Base-by-base conservation (phyloP, 2,329 filamentous ascomycete species). In the Ophiosphaerella herpotricha region DNA sequence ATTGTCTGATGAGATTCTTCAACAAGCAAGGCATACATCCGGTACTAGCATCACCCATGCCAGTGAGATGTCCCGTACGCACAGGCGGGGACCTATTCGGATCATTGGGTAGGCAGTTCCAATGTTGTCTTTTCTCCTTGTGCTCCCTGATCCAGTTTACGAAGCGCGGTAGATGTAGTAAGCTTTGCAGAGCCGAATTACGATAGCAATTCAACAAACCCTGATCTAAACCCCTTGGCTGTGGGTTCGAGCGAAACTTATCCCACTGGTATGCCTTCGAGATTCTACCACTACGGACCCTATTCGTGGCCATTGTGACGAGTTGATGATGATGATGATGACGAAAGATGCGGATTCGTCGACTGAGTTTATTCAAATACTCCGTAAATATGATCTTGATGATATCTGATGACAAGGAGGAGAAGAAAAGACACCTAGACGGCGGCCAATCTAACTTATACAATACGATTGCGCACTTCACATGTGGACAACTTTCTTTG, bases 1-100 rank as follows among this genome's bases (percentile, higher is more conserved):
- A 53, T 5, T 35, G 31, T 18, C 8, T 31, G 8, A 47, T 23
- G 13, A 54, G 18, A 9, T 11, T 32, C 39, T 54, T 54, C 26
- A 54, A 11, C 9, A 50, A 16, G 23, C 51, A 54, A n/a, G 46
- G 36, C 18, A 54, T 43, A 18, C 51, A 54, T 31, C 47, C 46
- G 2, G 29, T 50, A 13, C 36, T 32, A 43, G 14, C 5, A n/a
- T 7, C 24, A 5, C 5, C 37, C 39, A 36, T 35, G 21, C 29
- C 14, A 13, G 14, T 24, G 11, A 14, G 13, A 2, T 11, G 16
- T 2, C 7, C 14, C 33, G 32, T 39, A 41, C 14, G 9, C 11
- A 12, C 7, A 24, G 37, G 41, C n/a, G 34, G 33, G 14, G 13
- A 9, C 7, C 4, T 32, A 9, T 50, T 42, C 24, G 32, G 37